Base-by-base conservation (phyloP, 768 basidiomycete genomes). In the Crepidotus variabilis region DNA sequence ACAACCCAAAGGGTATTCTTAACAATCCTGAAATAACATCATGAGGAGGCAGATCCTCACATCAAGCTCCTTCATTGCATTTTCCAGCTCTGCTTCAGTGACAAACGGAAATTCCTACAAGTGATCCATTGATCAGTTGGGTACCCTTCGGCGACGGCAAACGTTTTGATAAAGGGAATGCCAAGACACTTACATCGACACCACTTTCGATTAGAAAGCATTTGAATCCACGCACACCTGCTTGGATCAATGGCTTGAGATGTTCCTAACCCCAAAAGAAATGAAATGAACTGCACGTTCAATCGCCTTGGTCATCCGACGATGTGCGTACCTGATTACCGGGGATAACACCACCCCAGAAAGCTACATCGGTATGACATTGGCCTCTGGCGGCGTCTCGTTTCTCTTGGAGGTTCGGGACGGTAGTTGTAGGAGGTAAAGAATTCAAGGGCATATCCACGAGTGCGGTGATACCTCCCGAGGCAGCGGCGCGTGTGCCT, bases 381-480 rank as follows among this genome's bases (percentile, higher is more conserved):
- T 94, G 87, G 2, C 83, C 84, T 50, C 70, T 63, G 2, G 96
- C 92, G 0, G 87, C 90, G 10, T 69, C 66, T 5, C 84, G 79
- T 75, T 98, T 98, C 23, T 74, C 63, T 47, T 83, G 72, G 8
- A 98, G 78, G 65, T 96, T 85, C 5, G 73, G 73, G 7, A 93
- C 80, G 0, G 92, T 94, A 1, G 93, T 95, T 0, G 97, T 98
- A 0, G 97, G 94, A 1, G 96, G 96, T 53, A 98, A 91, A 1
- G 94, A 96, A 71, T 99, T 98, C 54, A 99, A 77, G 2, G 96
- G 97, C 96, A 98, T 99, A 72, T 98, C 97, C 32, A 98, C 87
- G 20, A 98, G 76, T 6, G 93, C 92, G 7, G 95, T 98, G n/a
- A 98, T 85, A 6, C 96, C 97, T 20, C 96, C 96, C 1, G 93